phyloP scores from a whole-genome alignment of 257 asterid genomes.

The Solanum sejunctum region DNA sequence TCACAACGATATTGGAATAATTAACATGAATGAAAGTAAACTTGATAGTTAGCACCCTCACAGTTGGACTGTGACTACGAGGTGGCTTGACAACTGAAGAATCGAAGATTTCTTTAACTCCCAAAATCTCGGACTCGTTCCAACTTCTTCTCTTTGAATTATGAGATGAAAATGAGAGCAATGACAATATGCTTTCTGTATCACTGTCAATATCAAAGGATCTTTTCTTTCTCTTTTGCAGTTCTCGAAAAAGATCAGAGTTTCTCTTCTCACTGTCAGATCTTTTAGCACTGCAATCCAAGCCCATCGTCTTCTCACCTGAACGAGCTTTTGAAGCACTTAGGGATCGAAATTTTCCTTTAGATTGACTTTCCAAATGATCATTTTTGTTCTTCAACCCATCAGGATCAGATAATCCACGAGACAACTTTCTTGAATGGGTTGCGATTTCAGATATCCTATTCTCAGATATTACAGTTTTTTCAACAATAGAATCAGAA shows the following conservation, averaged over 20 bases:
- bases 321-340: conserved; percentile 24
- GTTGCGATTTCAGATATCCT: conserved; percentile 8
- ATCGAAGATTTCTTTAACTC: conserved; percentile 36
- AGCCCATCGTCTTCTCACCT: not conserved
- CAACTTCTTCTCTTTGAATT: conserved; percentile 57
- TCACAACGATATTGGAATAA: not conserved
- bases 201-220: conserved; percentile 35
- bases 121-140: conserved; percentile 46
- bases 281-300: not conserved
- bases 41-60: conserved; percentile 3
- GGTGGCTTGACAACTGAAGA: conserved; percentile 34
- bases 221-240: conserved; percentile 5
- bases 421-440: conserved; percentile 3
- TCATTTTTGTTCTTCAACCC: conserved; percentile 5
- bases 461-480: conserved; percentile 51
- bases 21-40: not conserved
- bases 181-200: conserved; percentile 29
- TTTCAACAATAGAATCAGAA: conserved; percentile 35
- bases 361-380: conserved; percentile 2
- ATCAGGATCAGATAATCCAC: conserved; percentile 21
- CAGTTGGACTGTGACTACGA: conserved; percentile 37
- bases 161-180: conserved; percentile 6
- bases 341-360: conserved; percentile 15
- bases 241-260: not conserved
- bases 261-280: not conserved